Conservation (phyloP, 768 basidiomycete genomes). For the Agaricus subrufescens region DNA sequence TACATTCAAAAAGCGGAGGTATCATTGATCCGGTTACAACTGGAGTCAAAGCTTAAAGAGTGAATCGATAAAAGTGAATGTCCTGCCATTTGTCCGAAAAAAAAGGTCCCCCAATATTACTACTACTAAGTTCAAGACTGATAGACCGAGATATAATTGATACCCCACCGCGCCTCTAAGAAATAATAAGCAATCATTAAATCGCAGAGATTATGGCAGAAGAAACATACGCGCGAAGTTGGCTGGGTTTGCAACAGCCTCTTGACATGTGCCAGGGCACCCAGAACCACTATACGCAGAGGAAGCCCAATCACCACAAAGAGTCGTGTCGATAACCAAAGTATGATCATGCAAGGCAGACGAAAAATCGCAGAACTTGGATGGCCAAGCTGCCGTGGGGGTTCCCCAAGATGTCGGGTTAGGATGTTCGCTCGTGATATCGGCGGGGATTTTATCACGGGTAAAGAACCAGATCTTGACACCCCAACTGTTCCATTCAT, state of each 20-base stretch:
- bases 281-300: constrained; percentile 26
- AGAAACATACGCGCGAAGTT: constrained; percentile 40
- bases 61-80: too few relatives aligned
- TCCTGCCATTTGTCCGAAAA: too few relatives aligned
- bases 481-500: constrained; percentile 44
- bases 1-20: too few relatives aligned
- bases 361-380: constrained; percentile 40
- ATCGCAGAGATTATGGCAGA: not conserved
- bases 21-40: too few relatives aligned
- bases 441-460: constrained; percentile 42
- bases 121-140: not conserved
- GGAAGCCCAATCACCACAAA: constrained; percentile 43
- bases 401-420: constrained; percentile 45
- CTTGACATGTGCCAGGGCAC: constrained; percentile 39
- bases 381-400: constrained; percentile 48
- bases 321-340: constrained; percentile 40
- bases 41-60: too few relatives aligned
- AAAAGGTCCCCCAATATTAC: too few relatives aligned
- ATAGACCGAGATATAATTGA: not conserved
- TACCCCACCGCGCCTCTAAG: not conserved
- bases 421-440: constrained; percentile 41
- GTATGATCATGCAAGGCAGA: constrained; percentile 46
- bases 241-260: constrained; percentile 45
- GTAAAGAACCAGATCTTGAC: constrained; percentile 55
- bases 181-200: not conserved